A percentile compares a stretch with the other conserved stretches of the same genome.
Conservation (phyloP, 1,139 yeast species). For the Saccharomyces hybrid region DNA sequence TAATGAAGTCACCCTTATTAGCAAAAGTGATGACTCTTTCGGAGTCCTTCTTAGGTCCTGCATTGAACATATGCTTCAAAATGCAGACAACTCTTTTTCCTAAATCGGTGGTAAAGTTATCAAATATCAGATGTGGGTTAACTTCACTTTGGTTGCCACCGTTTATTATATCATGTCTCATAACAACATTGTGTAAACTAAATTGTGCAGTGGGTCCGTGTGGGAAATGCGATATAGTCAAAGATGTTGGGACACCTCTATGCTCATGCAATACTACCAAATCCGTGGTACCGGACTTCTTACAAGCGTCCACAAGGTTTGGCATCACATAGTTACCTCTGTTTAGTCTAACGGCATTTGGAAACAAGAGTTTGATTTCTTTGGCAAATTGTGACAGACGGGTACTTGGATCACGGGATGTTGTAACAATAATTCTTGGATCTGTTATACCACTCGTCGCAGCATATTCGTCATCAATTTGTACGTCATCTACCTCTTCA, state of each 20-base stretch:
- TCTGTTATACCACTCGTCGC: slow-evolving; percentile 82
- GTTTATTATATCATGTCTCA: slow-evolving; percentile 85
- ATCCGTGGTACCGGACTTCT: slow-evolving; percentile 70
- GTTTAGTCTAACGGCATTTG: slow-evolving; percentile 80
- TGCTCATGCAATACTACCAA: slow-evolving; percentile 86
- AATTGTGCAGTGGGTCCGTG: slow-evolving; percentile 96
- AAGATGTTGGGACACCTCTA: slow-evolving; percentile 93
- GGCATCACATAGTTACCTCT: slow-evolving; percentile 90
- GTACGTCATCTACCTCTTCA: slow-evolving; percentile 54
- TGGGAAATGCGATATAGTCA: slow-evolving; percentile 91
- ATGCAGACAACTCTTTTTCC: slow-evolving; percentile 79
- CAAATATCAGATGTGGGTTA: slow-evolving; percentile 89
- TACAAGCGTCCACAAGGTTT: slow-evolving; percentile 76
- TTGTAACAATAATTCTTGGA: slow-evolving; percentile 88
- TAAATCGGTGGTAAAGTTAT: slow-evolving; percentile 73
- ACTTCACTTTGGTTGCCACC: slow-evolving; percentile 86
- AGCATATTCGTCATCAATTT: slow-evolving; percentile 81
- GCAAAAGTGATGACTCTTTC: slow-evolving; percentile 87
- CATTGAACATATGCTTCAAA: slow-evolving; percentile 85
- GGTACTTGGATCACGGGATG: slow-evolving; percentile 86
- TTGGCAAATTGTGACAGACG: slow-evolving; percentile 84
- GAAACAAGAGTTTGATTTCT: slow-evolving; percentile 82
- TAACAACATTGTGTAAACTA: slow-evolving; percentile 86
- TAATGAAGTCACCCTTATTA: slow-evolving; percentile 82
- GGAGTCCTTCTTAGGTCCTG: slow-evolving; percentile 88